Evolutionary conservation across 2,329 filamentous ascomycete species (phyloP).

Genomic region (Ophioceras dolichostomum): DNA sequence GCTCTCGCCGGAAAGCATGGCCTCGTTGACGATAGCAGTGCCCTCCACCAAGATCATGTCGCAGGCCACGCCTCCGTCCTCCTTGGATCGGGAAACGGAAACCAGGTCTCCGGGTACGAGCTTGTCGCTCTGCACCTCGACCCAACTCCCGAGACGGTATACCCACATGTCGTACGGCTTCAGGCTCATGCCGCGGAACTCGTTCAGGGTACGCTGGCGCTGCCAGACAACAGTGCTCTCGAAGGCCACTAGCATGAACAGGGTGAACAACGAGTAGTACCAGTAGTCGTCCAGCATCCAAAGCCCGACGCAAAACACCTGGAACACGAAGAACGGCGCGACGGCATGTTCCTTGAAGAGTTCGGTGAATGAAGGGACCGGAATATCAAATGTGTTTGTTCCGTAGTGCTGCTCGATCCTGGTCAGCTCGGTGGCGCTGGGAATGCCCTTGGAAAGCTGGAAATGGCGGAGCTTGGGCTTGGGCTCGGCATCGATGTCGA

Average conservation of each 20-base stretch:
- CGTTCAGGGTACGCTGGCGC: conserved; percentile 84
- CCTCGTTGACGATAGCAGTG: conserved; percentile 95
- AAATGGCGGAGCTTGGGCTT: conserved; percentile 69
- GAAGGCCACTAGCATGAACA: conserved; percentile 96
- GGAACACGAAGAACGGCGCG: conserved; percentile 97
- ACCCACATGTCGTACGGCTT: conserved; percentile 95
- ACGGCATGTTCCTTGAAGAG: conserved; percentile 98
- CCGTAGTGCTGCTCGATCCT: conserved; percentile 87
- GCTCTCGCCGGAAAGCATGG: conserved; percentile 97
- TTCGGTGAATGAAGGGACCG: conserved; percentile 88
- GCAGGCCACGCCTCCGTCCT: conserved; percentile 92
- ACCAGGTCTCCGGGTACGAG: conserved; percentile 88
- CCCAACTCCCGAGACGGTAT: conserved; percentile 78
- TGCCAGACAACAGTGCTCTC: conserved; percentile 99
- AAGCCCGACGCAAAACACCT: conserved; percentile 94
- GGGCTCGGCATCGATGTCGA: conserved; percentile 73
- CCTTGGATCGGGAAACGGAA: conserved; percentile 86
- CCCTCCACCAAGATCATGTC: conserved; percentile 95
- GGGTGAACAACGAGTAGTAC: conserved; percentile 98
- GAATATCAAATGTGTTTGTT: conserved; percentile 92
- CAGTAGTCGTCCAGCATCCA: conserved; percentile 99
- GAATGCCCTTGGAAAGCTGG: conserved; percentile 68
- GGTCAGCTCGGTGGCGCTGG: conserved; percentile 61
- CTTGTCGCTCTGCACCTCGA: conserved; percentile 78
- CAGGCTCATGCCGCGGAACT: conserved; percentile 99